Evolutionary conservation across 2,329 filamentous ascomycete species (phyloP).

Genomic region (Alternaria sp.): DNA sequence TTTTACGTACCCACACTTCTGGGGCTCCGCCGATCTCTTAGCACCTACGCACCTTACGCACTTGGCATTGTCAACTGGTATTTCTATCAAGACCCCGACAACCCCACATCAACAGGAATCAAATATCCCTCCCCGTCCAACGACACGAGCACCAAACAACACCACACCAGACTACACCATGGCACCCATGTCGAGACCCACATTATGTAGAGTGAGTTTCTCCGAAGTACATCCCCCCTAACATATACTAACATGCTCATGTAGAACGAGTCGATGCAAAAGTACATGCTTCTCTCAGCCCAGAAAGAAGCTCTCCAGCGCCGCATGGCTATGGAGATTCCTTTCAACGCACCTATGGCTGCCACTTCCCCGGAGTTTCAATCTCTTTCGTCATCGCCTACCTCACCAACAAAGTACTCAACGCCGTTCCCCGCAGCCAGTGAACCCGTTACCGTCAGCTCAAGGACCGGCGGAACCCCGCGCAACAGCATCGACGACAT

Average conservation of each 20-base stretch:
- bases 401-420: constrained; percentile 32
- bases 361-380: constrained; percentile 48
- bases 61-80: constrained; percentile 22
- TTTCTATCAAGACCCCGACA: constrained; percentile 20
- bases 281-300: constrained; percentile 52
- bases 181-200: constrained; percentile 32
- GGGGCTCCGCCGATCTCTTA: constrained; percentile 24
- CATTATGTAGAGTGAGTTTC: constrained; percentile 33
- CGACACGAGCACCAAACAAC: constrained; percentile 7
- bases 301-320: constrained; percentile 54
- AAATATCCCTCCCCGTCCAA: constrained; percentile 7
- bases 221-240: not conserved
- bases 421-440: constrained; percentile 36
- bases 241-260: constrained; percentile 20
- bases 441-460: constrained; percentile 34
- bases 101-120: constrained; percentile 25
- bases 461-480: constrained; percentile 22
- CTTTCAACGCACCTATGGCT: constrained; percentile 44
- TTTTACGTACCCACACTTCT: constrained; percentile 24
- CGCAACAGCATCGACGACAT: constrained; percentile 41
- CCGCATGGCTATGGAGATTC: constrained; percentile 50
- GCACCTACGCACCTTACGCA: constrained; percentile 16
- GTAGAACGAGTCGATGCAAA: constrained; percentile 48
- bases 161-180: constrained; percentile 18
- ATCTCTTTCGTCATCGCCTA: constrained; percentile 47